Conservation (phyloP, 306 rosid species). For the Gastrolobium bilobum region DNA sequence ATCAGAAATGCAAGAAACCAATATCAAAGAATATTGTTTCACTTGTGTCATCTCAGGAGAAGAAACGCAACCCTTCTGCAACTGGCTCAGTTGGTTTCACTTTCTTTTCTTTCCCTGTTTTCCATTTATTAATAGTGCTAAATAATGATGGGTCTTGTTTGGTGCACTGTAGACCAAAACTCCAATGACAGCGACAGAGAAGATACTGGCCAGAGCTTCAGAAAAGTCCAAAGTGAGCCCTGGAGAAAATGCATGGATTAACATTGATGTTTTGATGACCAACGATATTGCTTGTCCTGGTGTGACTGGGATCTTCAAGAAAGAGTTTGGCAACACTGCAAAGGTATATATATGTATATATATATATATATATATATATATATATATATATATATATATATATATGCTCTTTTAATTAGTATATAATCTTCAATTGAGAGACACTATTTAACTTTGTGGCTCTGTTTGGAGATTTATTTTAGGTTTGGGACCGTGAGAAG, state of each 20-base stretch:
- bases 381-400: too few relatives aligned
- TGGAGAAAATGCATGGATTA: constrained; percentile 80
- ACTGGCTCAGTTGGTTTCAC: constrained; percentile 65
- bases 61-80: constrained; percentile 69
- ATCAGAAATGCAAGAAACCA: constrained; percentile 55
- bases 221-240: constrained; percentile 67
- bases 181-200: constrained; percentile 82
- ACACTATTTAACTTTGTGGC: not conserved
- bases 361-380: too few relatives aligned
- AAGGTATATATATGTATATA: constrained; percentile 51
- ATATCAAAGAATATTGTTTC: constrained; percentile 64
- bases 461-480: constrained; percentile 21
- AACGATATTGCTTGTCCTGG: constrained; percentile 92
- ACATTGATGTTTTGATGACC: constrained; percentile 80
- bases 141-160: not conserved
- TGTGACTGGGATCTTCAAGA: constrained; percentile 74
- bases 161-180: constrained; percentile 61
- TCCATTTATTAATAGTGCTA: not conserved
- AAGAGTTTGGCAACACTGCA: constrained; percentile 75
- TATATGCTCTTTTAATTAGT: too few relatives aligned
- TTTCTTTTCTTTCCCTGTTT: not conserved
- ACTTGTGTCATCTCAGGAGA: constrained; percentile 61
- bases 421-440: not conserved
- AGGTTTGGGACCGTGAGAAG: constrained; percentile 95
- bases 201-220: constrained; percentile 78